Conservation (phyloP, 208 protist genomes). For the Leishmania gerbilli region DNA sequence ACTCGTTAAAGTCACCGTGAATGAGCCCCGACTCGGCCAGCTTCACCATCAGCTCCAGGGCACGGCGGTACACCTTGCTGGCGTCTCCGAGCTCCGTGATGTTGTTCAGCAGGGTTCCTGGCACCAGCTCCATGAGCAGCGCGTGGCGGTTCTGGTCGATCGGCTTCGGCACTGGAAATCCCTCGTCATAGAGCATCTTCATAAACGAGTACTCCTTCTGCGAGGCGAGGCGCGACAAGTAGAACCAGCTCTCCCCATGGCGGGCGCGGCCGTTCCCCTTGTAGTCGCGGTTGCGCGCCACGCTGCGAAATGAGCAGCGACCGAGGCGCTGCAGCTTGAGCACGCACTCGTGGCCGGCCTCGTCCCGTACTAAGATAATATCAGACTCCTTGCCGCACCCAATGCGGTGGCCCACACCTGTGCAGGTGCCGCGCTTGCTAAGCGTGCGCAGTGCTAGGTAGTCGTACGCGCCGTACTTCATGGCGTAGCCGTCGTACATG, state of each 20-base stretch:
- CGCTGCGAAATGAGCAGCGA: conserved; percentile 97
- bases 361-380: conserved; percentile 92
- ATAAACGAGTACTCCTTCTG: conserved; percentile 99
- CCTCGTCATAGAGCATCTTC: conserved; percentile 95
- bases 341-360: conserved; percentile 86
- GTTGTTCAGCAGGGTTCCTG: conserved; percentile 94
- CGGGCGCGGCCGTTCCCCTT: conserved; percentile 76
- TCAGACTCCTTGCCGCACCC: conserved; percentile 99
- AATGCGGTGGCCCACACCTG: conserved; percentile 95
- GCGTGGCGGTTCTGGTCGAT: conserved; percentile 98
- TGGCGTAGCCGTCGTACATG: conserved; percentile 97
- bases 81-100: conserved; percentile 90
- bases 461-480: conserved; percentile 99
- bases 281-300: conserved; percentile 98
- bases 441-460: conserved; percentile 98
- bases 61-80: conserved; percentile 84
- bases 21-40: conserved; percentile 96
- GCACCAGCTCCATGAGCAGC: conserved; percentile 97
- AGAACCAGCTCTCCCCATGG: conserved; percentile 97
- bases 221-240: conserved; percentile 98
- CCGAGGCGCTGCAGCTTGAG: conserved; percentile 97
- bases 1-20: conserved; percentile 99
- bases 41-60: conserved; percentile 94
- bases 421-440: conserved; percentile 89
- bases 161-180: conserved; percentile 97